A percentile compares a stretch with the other conserved stretches of the same genome.
phyloP scores from a whole-genome alignment of 2,329 filamentous ascomycete genomes.

The Nothopassalora personata region DNA sequence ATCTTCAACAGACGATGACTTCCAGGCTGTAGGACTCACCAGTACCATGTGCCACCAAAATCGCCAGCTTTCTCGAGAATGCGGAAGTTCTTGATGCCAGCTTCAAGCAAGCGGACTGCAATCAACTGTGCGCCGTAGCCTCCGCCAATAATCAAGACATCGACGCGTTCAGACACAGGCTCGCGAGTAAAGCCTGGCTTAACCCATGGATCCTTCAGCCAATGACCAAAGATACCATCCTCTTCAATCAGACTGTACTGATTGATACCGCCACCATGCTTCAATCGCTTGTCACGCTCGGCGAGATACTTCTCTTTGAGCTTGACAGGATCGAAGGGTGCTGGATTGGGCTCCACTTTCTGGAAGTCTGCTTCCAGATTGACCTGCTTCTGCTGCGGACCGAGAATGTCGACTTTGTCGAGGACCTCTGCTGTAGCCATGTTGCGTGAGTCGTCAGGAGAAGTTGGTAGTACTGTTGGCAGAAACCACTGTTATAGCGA shows the following conservation, averaged over 20 bases:
- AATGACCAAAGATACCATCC: conserved; percentile 14
- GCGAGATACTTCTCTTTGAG: conserved; percentile 20
- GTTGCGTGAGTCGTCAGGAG: not conserved
- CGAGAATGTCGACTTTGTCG: conserved; percentile 14
- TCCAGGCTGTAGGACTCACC: not conserved
- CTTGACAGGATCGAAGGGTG: conserved; percentile 16
- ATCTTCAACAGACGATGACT: not conserved
- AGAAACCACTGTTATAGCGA: not conserved
- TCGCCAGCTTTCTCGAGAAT: conserved; percentile 21
- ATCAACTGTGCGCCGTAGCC: conserved; percentile 22
- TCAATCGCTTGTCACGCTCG: conserved; percentile 19
- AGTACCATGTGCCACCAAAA: conserved; percentile 44
- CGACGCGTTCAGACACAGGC: conserved; percentile 15
- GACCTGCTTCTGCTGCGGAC: conserved; percentile 15
- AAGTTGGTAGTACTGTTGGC: not conserved
- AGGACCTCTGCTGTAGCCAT: conserved; percentile 20
- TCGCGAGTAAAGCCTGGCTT: conserved; percentile 14
- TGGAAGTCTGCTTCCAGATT: conserved; percentile 18
- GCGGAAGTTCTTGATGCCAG: conserved; percentile 19
- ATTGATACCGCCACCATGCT: conserved; percentile 16
- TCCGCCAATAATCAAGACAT: conserved; percentile 20
- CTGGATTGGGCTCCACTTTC: conserved; percentile 10
- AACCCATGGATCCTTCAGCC: conserved; percentile 18
- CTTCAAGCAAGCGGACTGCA: conserved; percentile 20
- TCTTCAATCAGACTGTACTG: conserved; percentile 21